Evolutionary conservation across 1,284 basidiomycete genomes (phyloP), one percentile per base, ranked within the genome.

Genomic region (Schizophyllum amplum): DNA sequence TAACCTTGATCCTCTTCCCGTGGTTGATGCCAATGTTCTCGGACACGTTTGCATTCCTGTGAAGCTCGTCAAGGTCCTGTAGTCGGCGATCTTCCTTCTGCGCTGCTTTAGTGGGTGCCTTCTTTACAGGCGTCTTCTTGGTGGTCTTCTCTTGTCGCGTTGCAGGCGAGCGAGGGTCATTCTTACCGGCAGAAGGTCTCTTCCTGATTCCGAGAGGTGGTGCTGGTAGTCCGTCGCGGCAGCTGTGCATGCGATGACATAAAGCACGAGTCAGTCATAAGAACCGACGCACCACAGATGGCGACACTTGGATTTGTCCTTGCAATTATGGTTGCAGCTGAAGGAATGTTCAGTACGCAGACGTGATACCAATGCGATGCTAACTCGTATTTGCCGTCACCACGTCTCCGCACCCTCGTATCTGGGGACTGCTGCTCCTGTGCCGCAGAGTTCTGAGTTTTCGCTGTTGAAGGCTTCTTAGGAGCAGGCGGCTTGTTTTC

Each of bases 271-370:
- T 22, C 7, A 33, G 21, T 33, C 24, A 51, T 6, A 23, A 20
- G 4, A 42, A 62, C 54, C n/a, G n/a, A 59, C 75, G 62, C 63
- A 89, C 90, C 89, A 92, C 27, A 84, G 66, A 72, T 92, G 89
- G 24, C 84, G 78, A 65, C 90, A 92, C 51, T 74, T 76, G 2
- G 72, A 72, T 68, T 91, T 92, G 64, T 90, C 82, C 65, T 86
- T 89, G 74, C 90, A 92, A n/a, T 75, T 59, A 64, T 92, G 90
- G 62, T 88, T 87, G 64, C 90, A 92, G 57, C 88, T 90, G n/a
- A 54, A 48, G 55, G 22, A 53, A 50, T 17, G 9, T 53, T 53
- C 55, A 47, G 53, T 55, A 1, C 24, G 59, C 24, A 24, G 26
- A 50, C n/a, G 47, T 9, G 42, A 26, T 59, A 48, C 25, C 15